A percentile compares a stretch with the other conserved stretches of the same genome.
Evolutionary conservation across 768 basidiomycete species (phyloP).

Genomic region (Fistulinella prunicolor): DNA sequence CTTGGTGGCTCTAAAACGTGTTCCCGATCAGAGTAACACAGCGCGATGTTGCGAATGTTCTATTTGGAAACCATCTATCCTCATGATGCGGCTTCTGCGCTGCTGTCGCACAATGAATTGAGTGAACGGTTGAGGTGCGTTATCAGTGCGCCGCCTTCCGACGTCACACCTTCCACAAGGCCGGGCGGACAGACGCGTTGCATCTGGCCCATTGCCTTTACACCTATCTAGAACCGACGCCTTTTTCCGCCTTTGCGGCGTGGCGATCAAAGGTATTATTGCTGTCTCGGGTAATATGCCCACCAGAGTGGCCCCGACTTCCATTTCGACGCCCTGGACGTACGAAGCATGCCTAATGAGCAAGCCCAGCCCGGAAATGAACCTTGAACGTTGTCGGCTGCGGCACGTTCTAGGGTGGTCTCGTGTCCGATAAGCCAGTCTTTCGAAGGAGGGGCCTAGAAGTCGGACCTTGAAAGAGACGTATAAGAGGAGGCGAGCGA

Average conservation of each 20-base stretch:
- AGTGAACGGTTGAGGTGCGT: neutral
- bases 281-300: too few relatives aligned
- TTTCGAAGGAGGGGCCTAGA: neutral
- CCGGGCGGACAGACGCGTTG: neutral
- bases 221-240: neutral
- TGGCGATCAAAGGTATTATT: constrained; percentile 10
- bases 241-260: neutral
- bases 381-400: constrained; percentile 1
- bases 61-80: constrained; percentile 19
- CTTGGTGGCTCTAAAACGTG: constrained; percentile 7
- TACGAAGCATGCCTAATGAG: constrained; percentile 1
- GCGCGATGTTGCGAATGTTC: constrained; percentile 10
- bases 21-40: constrained; percentile 6
- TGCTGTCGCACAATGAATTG: too few relatives aligned
- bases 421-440: constrained; percentile 14
- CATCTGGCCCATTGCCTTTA: neutral
- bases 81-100: neutral
- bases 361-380: constrained; percentile 23
- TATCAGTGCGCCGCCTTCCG: constrained; percentile 1
- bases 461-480: constrained; percentile 23
- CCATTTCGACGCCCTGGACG: constrained; percentile 15
- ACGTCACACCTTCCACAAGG: neutral
- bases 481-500: constrained; percentile 22
- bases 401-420: constrained; percentile 26
- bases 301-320: constrained; percentile 7